Base-by-base conservation (phyloP, 495 filamentous ascomycete genomes). In the Lepidopterella palustris region DNA sequence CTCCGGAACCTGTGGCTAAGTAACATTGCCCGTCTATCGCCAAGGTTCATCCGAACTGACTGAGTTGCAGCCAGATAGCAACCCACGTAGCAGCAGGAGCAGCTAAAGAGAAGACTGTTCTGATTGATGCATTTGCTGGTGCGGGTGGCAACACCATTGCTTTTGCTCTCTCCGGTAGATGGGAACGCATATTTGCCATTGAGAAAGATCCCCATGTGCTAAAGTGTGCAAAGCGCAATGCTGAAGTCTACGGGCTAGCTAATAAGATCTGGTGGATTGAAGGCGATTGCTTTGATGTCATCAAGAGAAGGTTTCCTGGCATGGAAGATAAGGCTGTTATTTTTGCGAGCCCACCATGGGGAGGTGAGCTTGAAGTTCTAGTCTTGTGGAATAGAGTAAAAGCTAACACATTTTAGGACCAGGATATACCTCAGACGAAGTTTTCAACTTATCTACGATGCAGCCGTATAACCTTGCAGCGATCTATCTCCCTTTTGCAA, bases 291-390 rank as follows among this genome's bases (percentile, higher is more conserved):
- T 92, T 98, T 68, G 75, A 79, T 5, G 72, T 85, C 25, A 59
- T 88, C 10, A 57, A 57, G 35, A 67, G 45, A 45, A 57, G 67
- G 31, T 64, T 69, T 29, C 13, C 9, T 18, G 49, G n/a, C 2
- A 28, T 58, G 52, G 58, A 32, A 15, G 68, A 70, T 45, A 54
- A 70, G 9, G 85, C 85, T 31, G 79, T 88, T 10, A 68, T 97
- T 1, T 98, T 97, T 75, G 88, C 86, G 5, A 96, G 90, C 64
- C 93, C 93, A 31, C 93, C 93, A 0, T 98, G 93, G 93, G 93
- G 93, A 59, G 93, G 84, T 86, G 74, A 63, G 80, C 68, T 31
- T 15, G 39, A 29, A 28, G 9, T 1, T 42, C 26, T 24, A 42
- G 42, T 55, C 27, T 50, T 25, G 27, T 6, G 0, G 59, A 23